Conservation (phyloP, 495 filamentous ascomycete species). For the Aspergillus taichungensis region DNA sequence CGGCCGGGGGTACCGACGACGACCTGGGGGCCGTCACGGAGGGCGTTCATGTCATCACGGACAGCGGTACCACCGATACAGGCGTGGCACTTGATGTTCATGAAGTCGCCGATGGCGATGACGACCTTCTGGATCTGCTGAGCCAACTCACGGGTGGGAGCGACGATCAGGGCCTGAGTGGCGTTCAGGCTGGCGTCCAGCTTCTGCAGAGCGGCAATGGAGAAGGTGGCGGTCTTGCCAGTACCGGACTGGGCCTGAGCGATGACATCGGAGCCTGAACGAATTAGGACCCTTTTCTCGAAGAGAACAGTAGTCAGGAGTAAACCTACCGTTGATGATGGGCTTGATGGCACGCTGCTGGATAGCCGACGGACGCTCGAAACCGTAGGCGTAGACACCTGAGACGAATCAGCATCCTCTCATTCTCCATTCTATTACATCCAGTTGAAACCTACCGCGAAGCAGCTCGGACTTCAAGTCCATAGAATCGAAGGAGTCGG, state of each 20-base stretch:
- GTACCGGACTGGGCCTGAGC: conserved; percentile 99
- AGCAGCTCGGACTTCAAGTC: conserved; percentile 92
- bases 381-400: conserved; percentile 99
- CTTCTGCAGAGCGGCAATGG: conserved; percentile 95
- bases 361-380: conserved; percentile 97
- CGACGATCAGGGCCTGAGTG: conserved; percentile 92
- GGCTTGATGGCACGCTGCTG: conserved; percentile 99
- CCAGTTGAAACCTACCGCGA: conserved; percentile 60
- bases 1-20: conserved; percentile 95
- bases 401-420: conserved; percentile 18
- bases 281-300: conserved; percentile 11
- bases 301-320: conserved; percentile 9
- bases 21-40: conserved; percentile 91
- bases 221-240: conserved; percentile 99
- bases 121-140: conserved; percentile 99
- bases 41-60: conserved; percentile 93
- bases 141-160: conserved; percentile 94
- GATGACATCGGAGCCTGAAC: conserved; percentile 91
- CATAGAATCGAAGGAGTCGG: conserved; percentile 98
- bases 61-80: conserved; percentile 98
- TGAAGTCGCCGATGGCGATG: conserved; percentile 97
- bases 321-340: conserved; percentile 89
- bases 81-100: conserved; percentile 98
- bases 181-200: conserved; percentile 89
- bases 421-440: conserved; percentile 10